Conservation (phyloP, 768 basidiomycete genomes). For the Suillus subluteus region DNA sequence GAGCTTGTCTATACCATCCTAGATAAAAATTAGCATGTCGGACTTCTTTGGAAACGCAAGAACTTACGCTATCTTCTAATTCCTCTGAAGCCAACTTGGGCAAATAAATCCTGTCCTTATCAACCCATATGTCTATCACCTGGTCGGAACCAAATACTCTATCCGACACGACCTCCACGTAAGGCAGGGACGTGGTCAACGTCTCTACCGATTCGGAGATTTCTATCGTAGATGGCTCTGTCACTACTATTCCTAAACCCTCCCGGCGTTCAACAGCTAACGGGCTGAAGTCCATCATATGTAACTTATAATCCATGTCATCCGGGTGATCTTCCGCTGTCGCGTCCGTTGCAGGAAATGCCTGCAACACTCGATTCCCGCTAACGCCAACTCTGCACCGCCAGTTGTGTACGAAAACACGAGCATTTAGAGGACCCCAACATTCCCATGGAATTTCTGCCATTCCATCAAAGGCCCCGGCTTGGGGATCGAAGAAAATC, state of each 20-base stretch:
- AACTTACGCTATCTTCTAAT: not conserved
- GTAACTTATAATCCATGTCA: not conserved
- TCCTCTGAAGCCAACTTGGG: not conserved
- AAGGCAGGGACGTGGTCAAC: conserved; percentile 11
- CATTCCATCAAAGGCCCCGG: not conserved
- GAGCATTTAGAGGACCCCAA: conserved; percentile 11
- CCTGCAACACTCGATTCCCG: conserved; percentile 12
- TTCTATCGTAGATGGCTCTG: conserved; percentile 4
- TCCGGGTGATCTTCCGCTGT: not conserved
- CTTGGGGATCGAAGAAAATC: conserved; percentile 1
- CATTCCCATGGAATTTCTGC: conserved; percentile 3
- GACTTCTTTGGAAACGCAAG: not conserved
- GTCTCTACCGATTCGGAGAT: not conserved
- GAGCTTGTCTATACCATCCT: not conserved
- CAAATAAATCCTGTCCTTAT: conserved; percentile 7
- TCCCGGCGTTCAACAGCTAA: conserved; percentile 3
- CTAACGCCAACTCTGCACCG: not conserved
- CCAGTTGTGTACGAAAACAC: not conserved
- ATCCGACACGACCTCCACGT: conserved; percentile 10
- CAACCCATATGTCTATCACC: conserved; percentile 1
- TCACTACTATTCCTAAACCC: conserved; percentile 6
- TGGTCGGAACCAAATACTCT: not conserved
- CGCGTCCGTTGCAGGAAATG: not conserved
- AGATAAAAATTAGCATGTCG: not conserved
- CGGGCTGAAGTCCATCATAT: conserved; percentile 12